Conservation (phyloP, 2,329 filamentous ascomycete genomes). For the Aureobasidium sp. region DNA sequence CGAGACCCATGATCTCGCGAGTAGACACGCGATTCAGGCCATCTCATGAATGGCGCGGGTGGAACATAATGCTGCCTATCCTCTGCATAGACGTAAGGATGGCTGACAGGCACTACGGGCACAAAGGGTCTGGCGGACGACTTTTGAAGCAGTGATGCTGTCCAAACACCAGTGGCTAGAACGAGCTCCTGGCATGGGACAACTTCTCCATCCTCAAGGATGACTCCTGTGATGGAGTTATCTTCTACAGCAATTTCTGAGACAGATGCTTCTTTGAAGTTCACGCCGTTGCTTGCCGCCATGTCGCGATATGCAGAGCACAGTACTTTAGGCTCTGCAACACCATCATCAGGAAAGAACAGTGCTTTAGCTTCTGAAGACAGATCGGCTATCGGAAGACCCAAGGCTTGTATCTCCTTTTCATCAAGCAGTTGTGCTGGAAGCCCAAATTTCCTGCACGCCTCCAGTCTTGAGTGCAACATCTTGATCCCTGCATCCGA, state of each 20-base stretch:
- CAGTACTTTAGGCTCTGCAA: constrained; percentile 13
- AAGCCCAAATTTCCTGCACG: neutral
- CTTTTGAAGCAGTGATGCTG: constrained; percentile 11
- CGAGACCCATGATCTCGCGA: constrained; percentile 29
- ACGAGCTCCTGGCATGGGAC: neutral
- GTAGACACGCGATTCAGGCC: constrained; percentile 31
- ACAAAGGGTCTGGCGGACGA: constrained; percentile 21
- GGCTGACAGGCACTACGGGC: constrained; percentile 30
- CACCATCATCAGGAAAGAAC: constrained; percentile 15
- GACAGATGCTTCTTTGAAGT: neutral
- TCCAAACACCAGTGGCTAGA: constrained; percentile 26
- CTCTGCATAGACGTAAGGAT: constrained; percentile 31
- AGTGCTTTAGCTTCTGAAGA: neutral
- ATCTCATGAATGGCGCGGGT: constrained; percentile 27
- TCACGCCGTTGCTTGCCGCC: neutral
- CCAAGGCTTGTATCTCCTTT: neutral
- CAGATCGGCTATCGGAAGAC: neutral
- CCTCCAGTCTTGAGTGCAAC: neutral
- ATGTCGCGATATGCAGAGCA: constrained; percentile 1
- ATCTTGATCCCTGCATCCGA: constrained; percentile 6
- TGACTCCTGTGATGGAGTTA: neutral
- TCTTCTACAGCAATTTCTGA: neutral
- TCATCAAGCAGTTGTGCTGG: neutral
- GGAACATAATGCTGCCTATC: constrained; percentile 8
- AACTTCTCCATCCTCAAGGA: neutral